These are phyloP conservation scores for Wickerhamomyces tratensis DNA, from an alignment of 805 yeast genomes.

Conservation along the genomic window DNA sequence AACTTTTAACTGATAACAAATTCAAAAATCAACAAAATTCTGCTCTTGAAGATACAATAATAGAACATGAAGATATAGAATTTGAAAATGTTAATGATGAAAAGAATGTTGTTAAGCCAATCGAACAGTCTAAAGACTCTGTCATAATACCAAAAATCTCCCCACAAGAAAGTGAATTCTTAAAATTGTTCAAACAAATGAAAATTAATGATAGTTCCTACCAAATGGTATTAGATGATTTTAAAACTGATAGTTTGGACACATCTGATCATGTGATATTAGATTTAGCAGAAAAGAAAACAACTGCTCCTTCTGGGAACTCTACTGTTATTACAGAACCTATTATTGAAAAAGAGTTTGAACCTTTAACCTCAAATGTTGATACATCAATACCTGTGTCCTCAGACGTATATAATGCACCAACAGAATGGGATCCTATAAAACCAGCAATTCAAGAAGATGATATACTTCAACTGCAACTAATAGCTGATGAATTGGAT, in stretches of 20 bases:
- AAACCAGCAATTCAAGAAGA: constrained; percentile 27
- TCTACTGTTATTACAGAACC: neutral
- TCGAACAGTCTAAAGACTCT: no score
- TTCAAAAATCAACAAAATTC: neutral
- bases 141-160: neutral
- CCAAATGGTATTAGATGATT: constrained; percentile 4
- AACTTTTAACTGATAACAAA: no score
- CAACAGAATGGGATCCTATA: neutral
- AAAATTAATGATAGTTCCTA: neutral
- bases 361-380: neutral
- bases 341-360: constrained; percentile 1
- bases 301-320: neutral
- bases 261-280: no score
- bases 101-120: no score
- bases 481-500: constrained; percentile 40
- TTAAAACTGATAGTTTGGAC: neutral
- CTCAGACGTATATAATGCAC: neutral
- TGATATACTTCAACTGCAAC: constrained; percentile 42
- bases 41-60: neutral
- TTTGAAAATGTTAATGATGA: neutral
- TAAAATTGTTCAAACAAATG: neutral
- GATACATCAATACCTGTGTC: neutral
- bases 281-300: neutral
- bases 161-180: neutral
- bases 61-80: no score